These are phyloP conservation scores for Paraconiothyrium sp. DNA, from an alignment of 2,329 filamentous ascomycete species.

Conservation along the genomic window DNA sequence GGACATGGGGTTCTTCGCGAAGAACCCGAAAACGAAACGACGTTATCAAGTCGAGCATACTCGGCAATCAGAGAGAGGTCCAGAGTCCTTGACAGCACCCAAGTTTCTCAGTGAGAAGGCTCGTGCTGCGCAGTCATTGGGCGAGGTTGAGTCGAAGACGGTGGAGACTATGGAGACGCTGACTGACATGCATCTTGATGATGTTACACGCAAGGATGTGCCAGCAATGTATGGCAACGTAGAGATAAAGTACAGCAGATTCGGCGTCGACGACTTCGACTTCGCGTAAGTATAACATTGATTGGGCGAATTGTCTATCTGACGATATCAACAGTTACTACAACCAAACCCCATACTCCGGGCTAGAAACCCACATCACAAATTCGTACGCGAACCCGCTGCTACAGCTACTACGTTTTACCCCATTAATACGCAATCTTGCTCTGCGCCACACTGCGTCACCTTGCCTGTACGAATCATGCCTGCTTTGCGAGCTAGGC, in stretches of 20 bases:
- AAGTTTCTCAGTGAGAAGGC: constrained; percentile 97
- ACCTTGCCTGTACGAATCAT: constrained; percentile 81
- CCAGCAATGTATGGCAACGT: constrained; percentile 91
- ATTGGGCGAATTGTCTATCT: not conserved
- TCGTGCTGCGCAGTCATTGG: constrained; percentile 63
- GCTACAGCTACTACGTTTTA: constrained; percentile 90
- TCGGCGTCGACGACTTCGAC: constrained; percentile 99
- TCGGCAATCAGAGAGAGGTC: constrained; percentile 67
- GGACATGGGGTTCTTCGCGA: constrained; percentile 81
- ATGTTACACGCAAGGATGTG: constrained; percentile 79
- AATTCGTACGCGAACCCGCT: constrained; percentile 97
- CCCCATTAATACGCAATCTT: constrained; percentile 85
- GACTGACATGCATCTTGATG: constrained; percentile 74
- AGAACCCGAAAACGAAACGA: constrained; percentile 75
- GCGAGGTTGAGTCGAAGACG: constrained; percentile 41
- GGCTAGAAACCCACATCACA: constrained; percentile 92
- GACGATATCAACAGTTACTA: constrained; percentile 72
- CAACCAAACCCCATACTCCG: constrained; percentile 91
- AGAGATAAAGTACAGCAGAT: constrained; percentile 99
- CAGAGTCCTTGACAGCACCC: constrained; percentile 75
- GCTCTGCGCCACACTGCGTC: constrained; percentile 89
- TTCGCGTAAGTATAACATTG: constrained; percentile 72
- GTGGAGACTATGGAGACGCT: constrained; percentile 71
- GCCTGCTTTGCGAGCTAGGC: constrained; percentile 91
- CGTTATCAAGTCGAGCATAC: constrained; percentile 88